Evolutionary conservation across 805 yeast genomes (phyloP).

Genomic region (Pichia ethanolica): DNA sequence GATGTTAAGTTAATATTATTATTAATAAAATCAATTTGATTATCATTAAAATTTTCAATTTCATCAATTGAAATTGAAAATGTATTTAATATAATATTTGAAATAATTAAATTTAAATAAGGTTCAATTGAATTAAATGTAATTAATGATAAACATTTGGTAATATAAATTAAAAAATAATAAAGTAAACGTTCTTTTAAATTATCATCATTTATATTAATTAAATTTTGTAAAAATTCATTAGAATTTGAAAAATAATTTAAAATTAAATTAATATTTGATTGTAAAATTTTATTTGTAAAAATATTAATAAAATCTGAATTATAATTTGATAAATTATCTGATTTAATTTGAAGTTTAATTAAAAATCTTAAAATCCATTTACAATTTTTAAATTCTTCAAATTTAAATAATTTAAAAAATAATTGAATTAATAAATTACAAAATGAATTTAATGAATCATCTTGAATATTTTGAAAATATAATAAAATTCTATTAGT

Average conservation of each 20-base stretch:
- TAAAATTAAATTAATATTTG: neutral
- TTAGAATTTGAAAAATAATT: neutral
- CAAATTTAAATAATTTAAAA: neutral
- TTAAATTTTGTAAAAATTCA: neutral
- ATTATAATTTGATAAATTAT: neutral
- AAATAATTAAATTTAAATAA: slow-evolving; percentile 54
- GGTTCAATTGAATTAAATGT: slow-evolving; percentile 41
- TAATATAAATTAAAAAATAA: slow-evolving; percentile 2
- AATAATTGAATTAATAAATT: neutral
- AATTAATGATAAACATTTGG: neutral
- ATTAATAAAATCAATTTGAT: slow-evolving; percentile 84
- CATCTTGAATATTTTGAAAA: slow-evolving; percentile 19
- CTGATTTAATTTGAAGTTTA: slow-evolving; percentile 1
- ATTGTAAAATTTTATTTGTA: neutral
- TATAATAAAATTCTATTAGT: slow-evolving; percentile 63
- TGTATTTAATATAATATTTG: slow-evolving; percentile 69
- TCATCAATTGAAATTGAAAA: slow-evolving; percentile 62
- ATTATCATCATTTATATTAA: neutral
- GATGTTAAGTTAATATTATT: slow-evolving; percentile 30
- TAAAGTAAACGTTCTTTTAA: neutral
- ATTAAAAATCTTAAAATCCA: slow-evolving; percentile 9
- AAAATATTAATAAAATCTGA: neutral
- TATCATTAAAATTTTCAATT: slow-evolving; percentile 71
- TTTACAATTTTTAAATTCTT: neutral
- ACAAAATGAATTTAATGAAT: slow-evolving; percentile 2